Evolutionary conservation across 2,329 filamentous ascomycete genomes (phyloP), one percentile per base, ranked within the genome.

Genomic region (Phialemoniopsis sp.): DNA sequence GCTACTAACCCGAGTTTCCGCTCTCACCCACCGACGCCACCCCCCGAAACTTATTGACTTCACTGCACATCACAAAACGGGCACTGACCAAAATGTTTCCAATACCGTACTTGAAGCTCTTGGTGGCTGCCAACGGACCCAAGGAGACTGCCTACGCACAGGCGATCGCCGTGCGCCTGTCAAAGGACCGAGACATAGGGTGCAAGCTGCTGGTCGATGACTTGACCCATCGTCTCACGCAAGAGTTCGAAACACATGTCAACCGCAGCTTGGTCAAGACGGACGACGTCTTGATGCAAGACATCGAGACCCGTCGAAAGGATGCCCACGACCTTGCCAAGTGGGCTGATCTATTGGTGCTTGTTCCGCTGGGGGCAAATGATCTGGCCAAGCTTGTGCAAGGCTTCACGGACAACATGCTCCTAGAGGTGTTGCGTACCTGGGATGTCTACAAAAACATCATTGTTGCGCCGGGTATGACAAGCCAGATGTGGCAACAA

Each of bases 401-500:
- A 39, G 90, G 90, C 38, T 76, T 91, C 41, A 83, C 87, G 3
- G 88, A 88, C 53, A 94, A 83, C 21, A 72, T 95, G 39, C 72
- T 94, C 8, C 72, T 94, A 38, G 85, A 91, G 50, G 78, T 95
- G 1, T 60, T 96, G 36, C 78, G 90, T 38, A 86, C 87, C 40
- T 96, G 90, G 90, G 83, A 94, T 52, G 81, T 85, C 1, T 84
- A 83, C 7, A 95, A 95, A 64, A 86, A 84, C 51, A 85, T 95
- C 21, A 66, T 95, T 36, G 67, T 96, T 41, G 82, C 95, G 7
- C 89, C 90, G 0, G 88, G 87, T 47, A 94, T 96, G 89, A 91
- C 87, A 28, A 80, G 80, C 2, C 76, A 86, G 44, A 89, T 91
- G 80, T 95, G 89, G 89, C 82, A 90, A 56, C 89, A 93, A 53